Percentiles rank a stretch among this genome's conserved stretches.
Evolutionary conservation across 2,329 filamentous ascomycete genomes (phyloP).

Genomic region (Penicillium polonicum): DNA sequence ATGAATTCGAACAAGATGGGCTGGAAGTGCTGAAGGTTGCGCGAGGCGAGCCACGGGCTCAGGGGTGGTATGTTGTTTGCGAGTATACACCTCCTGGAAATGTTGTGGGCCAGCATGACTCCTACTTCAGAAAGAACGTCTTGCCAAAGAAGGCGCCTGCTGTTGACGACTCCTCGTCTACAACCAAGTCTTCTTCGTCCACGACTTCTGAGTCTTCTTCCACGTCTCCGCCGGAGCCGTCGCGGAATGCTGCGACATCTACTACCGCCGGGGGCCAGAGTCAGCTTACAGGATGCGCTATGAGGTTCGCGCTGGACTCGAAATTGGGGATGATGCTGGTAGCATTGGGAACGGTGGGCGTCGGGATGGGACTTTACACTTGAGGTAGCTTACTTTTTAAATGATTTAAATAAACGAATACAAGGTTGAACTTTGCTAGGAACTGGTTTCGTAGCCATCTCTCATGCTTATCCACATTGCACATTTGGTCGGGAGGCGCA

Average conservation of each 20-base stretch:
- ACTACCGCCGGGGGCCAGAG: neutral
- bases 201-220: conserved; percentile 11
- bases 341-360: conserved; percentile 11
- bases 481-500: conserved; percentile 24
- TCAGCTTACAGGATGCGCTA: conserved; percentile 11
- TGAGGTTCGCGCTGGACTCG: conserved; percentile 1
- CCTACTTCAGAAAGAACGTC: conserved; percentile 36
- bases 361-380: conserved; percentile 18
- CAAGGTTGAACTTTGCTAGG: conserved; percentile 12
- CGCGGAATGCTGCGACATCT: conserved; percentile 12
- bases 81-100: conserved; percentile 70
- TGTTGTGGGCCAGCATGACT: conserved; percentile 41
- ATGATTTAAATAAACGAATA: neutral
- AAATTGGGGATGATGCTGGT: conserved; percentile 10
- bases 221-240: conserved; percentile 13
- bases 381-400: neutral
- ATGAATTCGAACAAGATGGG: neutral
- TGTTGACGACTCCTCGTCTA: conserved; percentile 11
- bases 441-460: conserved; percentile 28
- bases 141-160: conserved; percentile 16
- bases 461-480: conserved; percentile 33
- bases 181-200: conserved; percentile 19
- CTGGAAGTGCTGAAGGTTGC: neutral
- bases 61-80: conserved; percentile 66
- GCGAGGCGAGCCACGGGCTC: conserved; percentile 21